Conservation (phyloP, 2,329 filamentous ascomycete species). For the Hymenoscyphus occultus region DNA sequence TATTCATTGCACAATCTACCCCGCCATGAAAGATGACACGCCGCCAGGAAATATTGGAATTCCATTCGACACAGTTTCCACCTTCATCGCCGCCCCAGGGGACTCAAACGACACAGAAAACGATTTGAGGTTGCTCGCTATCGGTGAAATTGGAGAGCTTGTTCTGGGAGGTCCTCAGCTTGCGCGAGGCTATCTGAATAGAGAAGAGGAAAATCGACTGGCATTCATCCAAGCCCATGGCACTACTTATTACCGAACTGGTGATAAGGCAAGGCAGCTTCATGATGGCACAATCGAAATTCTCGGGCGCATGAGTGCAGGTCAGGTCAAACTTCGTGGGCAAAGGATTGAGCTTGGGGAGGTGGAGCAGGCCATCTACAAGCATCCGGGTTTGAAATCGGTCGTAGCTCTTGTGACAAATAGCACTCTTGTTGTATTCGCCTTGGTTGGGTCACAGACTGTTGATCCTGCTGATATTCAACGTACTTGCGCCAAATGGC, state of each 20-base stretch:
- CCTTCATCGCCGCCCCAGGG: slow-evolving; percentile 32
- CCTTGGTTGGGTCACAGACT: slow-evolving; percentile 42
- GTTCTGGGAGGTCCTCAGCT: slow-evolving; percentile 78
- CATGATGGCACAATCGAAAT: slow-evolving; percentile 73
- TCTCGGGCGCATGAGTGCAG: slow-evolving; percentile 72
- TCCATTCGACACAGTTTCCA: slow-evolving; percentile 70
- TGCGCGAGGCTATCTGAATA: slow-evolving; percentile 77
- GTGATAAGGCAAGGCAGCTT: slow-evolving; percentile 73
- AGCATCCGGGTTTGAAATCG: slow-evolving; percentile 58
- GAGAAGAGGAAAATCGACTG: slow-evolving; percentile 67
- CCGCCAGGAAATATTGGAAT: slow-evolving; percentile 69
- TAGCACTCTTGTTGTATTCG: slow-evolving; percentile 68
- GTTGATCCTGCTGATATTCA: slow-evolving; percentile 47
- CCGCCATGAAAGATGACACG: slow-evolving; percentile 54
- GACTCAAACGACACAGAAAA: slow-evolving; percentile 19
- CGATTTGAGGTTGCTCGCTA: slow-evolving; percentile 30
- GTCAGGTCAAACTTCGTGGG: slow-evolving; percentile 83
- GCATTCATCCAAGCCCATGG: slow-evolving; percentile 65
- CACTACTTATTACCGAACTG: slow-evolving; percentile 76
- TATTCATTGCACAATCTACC: slow-evolving; percentile 82
- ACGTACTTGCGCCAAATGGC: slow-evolving; percentile 65
- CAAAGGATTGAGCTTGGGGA: slow-evolving; percentile 81
- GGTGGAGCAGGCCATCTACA: slow-evolving; percentile 67
- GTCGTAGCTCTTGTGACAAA: slow-evolving; percentile 65
- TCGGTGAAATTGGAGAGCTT: slow-evolving; percentile 55